Evolutionary conservation across 2,329 filamentous ascomycete species (phyloP), one percentile per base, ranked within the genome.

Genomic region (Aureobasidium sp.): DNA sequence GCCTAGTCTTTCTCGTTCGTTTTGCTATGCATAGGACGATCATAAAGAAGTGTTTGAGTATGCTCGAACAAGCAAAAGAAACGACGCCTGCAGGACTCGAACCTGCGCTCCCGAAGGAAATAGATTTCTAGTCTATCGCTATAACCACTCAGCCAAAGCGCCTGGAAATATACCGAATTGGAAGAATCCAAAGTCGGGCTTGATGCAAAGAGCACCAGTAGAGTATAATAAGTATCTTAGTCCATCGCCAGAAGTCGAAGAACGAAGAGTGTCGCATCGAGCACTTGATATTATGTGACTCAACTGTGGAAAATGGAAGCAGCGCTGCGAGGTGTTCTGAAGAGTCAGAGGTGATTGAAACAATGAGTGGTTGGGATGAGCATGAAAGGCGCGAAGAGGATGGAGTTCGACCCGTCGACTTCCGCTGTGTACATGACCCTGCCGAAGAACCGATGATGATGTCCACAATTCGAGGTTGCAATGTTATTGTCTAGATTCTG

Each of bases 111-210:
- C 68, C 69, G 68, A 70, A 70, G 68, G 67, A 67, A 71, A 70
- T 68, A 68, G 69, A 70, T 71, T 71, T 71, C 68, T 69, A 71
- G 69, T 70, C 69, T 69, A 68, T 70, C 69, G 70, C 69, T 67
- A 63, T 70, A 66, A 67, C 66, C 67, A 67, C 67, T 69, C 67
- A 65, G 67, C 67, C 67, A 70, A 66, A 65, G 64, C 67, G 67
- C 68, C 68, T 29, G 17, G 7, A 27, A 26, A 1, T 13, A 5
- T 3, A 1, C 10, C 9, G 9, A 13, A 1, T 46, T 13, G n/a
- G 8, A 20, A 9, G 4, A 3, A n/a, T 20, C n/a, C 39, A 41
- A n/a, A 41, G 1, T 3, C 17, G 17, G n/a, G 9, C 7, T 20
- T 7, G 8, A 6, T 34, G 32, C 8, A 5, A 20, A 20, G 20